A percentile compares a stretch with the other conserved stretches of the same genome.
Evolutionary conservation across 2,329 filamentous ascomycete species (phyloP).

Genomic region (Colletotrichum australisinense): DNA sequence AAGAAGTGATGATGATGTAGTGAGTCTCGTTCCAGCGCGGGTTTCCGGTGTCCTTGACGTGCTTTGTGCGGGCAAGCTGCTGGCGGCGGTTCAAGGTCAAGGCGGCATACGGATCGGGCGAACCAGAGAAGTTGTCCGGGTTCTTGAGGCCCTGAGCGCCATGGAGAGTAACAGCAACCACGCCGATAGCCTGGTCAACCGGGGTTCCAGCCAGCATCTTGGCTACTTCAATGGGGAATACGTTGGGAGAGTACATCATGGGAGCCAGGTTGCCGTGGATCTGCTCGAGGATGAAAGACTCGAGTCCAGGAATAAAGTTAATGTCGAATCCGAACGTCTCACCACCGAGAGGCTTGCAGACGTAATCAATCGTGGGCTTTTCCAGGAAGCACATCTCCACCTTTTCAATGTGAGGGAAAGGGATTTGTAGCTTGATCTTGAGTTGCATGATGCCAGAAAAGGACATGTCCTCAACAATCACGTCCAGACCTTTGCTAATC

Average conservation of each 20-base stretch:
- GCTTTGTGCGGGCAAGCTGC: slow-evolving; percentile 89
- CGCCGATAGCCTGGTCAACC: slow-evolving; percentile 95
- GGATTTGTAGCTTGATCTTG: slow-evolving; percentile 96
- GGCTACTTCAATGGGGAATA: slow-evolving; percentile 97
- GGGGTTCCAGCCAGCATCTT: slow-evolving; percentile 97
- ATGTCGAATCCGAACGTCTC: slow-evolving; percentile 98
- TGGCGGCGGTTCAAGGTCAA: slow-evolving; percentile 87
- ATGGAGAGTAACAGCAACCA: slow-evolving; percentile 91
- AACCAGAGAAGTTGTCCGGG: slow-evolving; percentile 91
- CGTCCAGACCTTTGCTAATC: slow-evolving; percentile 95
- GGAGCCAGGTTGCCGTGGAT: slow-evolving; percentile 93
- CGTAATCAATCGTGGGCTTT: slow-evolving; percentile 91
- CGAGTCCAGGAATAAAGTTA: slow-evolving; percentile 96
- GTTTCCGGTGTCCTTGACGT: slow-evolving; percentile 83
- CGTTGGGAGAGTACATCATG: slow-evolving; percentile 98
- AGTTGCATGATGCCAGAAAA: slow-evolving; percentile 96
- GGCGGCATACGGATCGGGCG: slow-evolving; percentile 88
- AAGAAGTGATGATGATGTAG: slow-evolving; percentile 92
- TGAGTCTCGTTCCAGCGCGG: slow-evolving; percentile 97
- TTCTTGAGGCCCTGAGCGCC: slow-evolving; percentile 95
- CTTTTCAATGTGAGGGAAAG: slow-evolving; percentile 94
- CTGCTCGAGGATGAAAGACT: slow-evolving; percentile 93
- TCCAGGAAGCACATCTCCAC: slow-evolving; percentile 96
- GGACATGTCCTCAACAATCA: slow-evolving; percentile 98
- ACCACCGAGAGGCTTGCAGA: slow-evolving; percentile 96